Evolutionary conservation across 2,329 filamentous ascomycete genomes (phyloP), one percentile per base, ranked within the genome.

Genomic region (Calonectria hongkongensis): DNA sequence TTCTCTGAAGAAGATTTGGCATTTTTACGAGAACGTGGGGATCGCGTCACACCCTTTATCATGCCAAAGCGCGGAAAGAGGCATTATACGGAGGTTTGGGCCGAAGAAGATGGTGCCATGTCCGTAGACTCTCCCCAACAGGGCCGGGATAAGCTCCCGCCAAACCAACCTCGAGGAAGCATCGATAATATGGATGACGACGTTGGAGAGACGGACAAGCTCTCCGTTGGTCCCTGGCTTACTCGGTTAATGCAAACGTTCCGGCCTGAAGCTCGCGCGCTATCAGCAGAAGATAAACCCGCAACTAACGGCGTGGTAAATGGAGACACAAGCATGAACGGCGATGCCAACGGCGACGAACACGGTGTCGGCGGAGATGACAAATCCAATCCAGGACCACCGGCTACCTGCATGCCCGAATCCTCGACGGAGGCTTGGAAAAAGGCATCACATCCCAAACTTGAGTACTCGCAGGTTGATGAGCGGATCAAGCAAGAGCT

Each of bases 1-100:
- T 94, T 98, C 78, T 94, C 93, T 0, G 97, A 99, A 81, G 97
- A 99, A 82, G 97, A 99, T 81, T 90, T 98, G 56, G 95, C 95
- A 0, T 99, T 98, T 82, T 85, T 99, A 45, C 93, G 96, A 79
- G 97, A 99, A 84, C 91, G 95, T 79, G 95, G 96, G 70, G 96
- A 99, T 83, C 92, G 97, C 45, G 87, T 93, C 27, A 92, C 89
- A 2, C 95, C 96, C 1, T 98, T 98, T 79, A 87, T 96, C 45
- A 95, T 98, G 84, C 95, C 96, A 9, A 93, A 93, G 75, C 92
- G 95, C 27, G 96, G 95, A 56, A 94, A 94, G 82, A 93, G 92
- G 78, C 93, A 95, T 80, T 99, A 98, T 84, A 92, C 91, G 28
- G 96, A 98, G 73, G 88, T 96, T 12, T 99, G 97, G 97, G 94